Conservation (phyloP, 208 protist species). For the Trypanosoma mega region DNA sequence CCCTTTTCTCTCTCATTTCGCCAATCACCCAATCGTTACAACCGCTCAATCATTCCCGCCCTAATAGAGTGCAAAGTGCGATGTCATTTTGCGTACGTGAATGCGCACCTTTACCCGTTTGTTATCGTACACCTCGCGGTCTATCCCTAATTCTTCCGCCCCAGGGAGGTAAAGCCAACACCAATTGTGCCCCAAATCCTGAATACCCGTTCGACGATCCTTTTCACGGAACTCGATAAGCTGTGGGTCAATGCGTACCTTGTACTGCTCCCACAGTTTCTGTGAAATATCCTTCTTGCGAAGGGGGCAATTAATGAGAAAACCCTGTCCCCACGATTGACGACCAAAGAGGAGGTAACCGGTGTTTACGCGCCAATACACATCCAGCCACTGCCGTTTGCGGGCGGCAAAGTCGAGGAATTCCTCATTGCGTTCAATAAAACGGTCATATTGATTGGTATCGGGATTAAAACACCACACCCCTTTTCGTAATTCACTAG, state of each 20-base stretch:
- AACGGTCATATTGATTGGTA: slow-evolving; percentile 82
- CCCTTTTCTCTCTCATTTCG: neutral
- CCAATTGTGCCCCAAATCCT: slow-evolving; percentile 92
- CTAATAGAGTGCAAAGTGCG: slow-evolving; percentile 77
- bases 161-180: slow-evolving; percentile 92
- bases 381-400: slow-evolving; percentile 92
- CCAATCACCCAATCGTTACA: no score
- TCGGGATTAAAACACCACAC: slow-evolving; percentile 92
- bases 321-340: slow-evolving; percentile 89
- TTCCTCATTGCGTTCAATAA: slow-evolving; percentile 83
- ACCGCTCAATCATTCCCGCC: no score
- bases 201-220: slow-evolving; percentile 86
- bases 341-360: slow-evolving; percentile 89
- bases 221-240: slow-evolving; percentile 90
- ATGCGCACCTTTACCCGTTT: slow-evolving; percentile 92
- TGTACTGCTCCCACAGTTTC: slow-evolving; percentile 94
- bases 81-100: slow-evolving; percentile 85
- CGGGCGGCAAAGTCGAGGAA: slow-evolving; percentile 91
- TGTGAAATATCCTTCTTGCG: slow-evolving; percentile 86
- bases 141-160: slow-evolving; percentile 87
- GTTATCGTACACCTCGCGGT: slow-evolving; percentile 92
- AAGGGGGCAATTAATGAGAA: slow-evolving; percentile 87
- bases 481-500: slow-evolving; percentile 62
- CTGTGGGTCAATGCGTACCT: slow-evolving; percentile 82
- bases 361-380: slow-evolving; percentile 93